phyloP scores from a whole-genome alignment of 1,284 basidiomycete species.

The Veloboletus limbatus region DNA sequence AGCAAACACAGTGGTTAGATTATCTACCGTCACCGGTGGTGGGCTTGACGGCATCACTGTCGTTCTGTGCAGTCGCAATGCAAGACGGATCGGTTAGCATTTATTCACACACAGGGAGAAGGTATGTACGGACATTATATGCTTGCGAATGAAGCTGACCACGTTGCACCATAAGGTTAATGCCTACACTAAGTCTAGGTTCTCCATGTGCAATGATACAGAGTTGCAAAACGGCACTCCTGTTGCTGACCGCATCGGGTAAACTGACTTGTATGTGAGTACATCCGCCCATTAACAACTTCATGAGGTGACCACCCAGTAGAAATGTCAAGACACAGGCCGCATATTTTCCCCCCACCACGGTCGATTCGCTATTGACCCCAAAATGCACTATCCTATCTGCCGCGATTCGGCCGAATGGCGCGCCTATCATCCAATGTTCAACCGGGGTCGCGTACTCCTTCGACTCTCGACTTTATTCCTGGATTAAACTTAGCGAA shows the following conservation, averaged over 20 bases:
- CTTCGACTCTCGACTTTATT: slow-evolving; percentile 63
- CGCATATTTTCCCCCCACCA: slow-evolving; percentile 63
- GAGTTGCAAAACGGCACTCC: slow-evolving; percentile 58
- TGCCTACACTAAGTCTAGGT: slow-evolving; percentile 75
- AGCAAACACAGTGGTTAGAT: slow-evolving; percentile 84
- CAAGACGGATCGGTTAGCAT: slow-evolving; percentile 76
- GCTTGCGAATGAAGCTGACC: slow-evolving; percentile 5
- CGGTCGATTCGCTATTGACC: slow-evolving; percentile 58
- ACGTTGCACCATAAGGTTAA: slow-evolving; percentile 46
- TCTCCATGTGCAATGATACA: slow-evolving; percentile 68
- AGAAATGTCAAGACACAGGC: slow-evolving; percentile 73
- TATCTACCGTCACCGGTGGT: slow-evolving; percentile 75
- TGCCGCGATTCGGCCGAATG: slow-evolving; percentile 71
- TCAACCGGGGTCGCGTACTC: slow-evolving; percentile 74
- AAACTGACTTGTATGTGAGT: slow-evolving; percentile 73
- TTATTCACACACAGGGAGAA: slow-evolving; percentile 77
- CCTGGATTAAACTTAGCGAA: slow-evolving; percentile 75
- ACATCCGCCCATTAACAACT: not conserved
- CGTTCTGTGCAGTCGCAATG: slow-evolving; percentile 74
- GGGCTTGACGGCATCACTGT: slow-evolving; percentile 57
- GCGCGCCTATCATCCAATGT: slow-evolving; percentile 71
- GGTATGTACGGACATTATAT: slow-evolving; percentile 42
- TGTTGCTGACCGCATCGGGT: slow-evolving; percentile 72
- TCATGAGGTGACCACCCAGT: slow-evolving; percentile 11
- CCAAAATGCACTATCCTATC: slow-evolving; percentile 57